Evolutionary conservation across 2,329 filamentous ascomycete genomes (phyloP).

Genomic region (Epichloe baconii): DNA sequence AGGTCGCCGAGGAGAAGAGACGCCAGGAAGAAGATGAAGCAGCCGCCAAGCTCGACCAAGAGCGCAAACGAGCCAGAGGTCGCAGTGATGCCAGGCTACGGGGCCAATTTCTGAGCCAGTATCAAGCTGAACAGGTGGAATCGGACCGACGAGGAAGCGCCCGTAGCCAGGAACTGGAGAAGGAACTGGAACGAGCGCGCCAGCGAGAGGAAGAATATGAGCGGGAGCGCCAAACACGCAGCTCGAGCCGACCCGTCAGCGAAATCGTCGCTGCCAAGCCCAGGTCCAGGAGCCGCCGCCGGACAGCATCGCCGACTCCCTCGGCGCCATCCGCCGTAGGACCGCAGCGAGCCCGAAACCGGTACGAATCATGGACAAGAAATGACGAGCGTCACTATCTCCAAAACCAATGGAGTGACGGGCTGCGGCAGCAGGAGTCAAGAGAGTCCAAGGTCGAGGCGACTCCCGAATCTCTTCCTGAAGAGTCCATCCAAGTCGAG

Average conservation of each 20-base stretch:
- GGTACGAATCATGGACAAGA: conserved; percentile 50
- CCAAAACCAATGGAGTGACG: conserved; percentile 34
- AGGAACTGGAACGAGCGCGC: conserved; percentile 49
- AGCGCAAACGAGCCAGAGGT: conserved; percentile 48
- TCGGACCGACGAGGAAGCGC: conserved; percentile 27
- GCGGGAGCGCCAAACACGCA: conserved; percentile 35
- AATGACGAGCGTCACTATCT: conserved; percentile 55
- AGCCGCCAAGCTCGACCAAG: conserved; percentile 52
- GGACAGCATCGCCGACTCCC: conserved; percentile 2
- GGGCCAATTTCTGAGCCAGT: conserved; percentile 78
- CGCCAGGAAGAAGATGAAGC: conserved; percentile 61
- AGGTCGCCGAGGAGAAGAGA: conserved; percentile 59
- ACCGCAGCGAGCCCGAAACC: conserved; percentile 17
- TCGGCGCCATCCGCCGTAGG: conserved; percentile 1
- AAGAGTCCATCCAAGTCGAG: not conserved
- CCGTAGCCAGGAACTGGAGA: conserved; percentile 62
- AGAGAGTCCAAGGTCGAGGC: conserved; percentile 14
- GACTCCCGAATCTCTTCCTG: conserved; percentile 2
- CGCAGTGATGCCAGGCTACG: conserved; percentile 57
- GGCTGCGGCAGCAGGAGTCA: conserved; percentile 25
- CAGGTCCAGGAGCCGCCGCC: conserved; percentile 13
- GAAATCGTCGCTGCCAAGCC: conserved; percentile 8
- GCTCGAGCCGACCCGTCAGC: conserved; percentile 16
- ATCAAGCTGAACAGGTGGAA: conserved; percentile 53
- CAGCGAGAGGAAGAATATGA: conserved; percentile 52